phyloP scores from a whole-genome alignment of 2,329 filamentous ascomycete species.

The Chaetomiaceae sp. region DNA sequence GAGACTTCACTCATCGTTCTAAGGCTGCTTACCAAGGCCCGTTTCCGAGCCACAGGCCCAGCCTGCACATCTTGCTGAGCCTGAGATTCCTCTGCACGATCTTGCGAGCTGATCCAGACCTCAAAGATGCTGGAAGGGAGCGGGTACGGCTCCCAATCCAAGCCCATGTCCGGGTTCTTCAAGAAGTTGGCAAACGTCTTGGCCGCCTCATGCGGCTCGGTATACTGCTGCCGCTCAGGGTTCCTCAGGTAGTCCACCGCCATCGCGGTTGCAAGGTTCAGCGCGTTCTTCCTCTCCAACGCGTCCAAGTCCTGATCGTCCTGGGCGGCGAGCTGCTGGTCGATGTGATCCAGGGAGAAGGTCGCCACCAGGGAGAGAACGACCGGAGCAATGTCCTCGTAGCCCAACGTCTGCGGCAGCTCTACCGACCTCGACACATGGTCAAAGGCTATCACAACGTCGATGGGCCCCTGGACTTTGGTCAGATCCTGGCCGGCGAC shows the following conservation, averaged over 20 bases:
- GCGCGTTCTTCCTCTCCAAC: constrained; percentile 44
- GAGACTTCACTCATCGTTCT: neutral
- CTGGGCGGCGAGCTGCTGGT: constrained; percentile 42
- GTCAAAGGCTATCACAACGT: constrained; percentile 53
- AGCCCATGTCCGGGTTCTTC: constrained; percentile 35
- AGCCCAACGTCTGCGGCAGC: constrained; percentile 27
- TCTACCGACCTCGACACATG: constrained; percentile 42
- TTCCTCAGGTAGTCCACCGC: constrained; percentile 38
- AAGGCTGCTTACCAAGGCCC: constrained; percentile 41
- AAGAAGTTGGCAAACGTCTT: constrained; percentile 44
- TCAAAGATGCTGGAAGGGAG: constrained; percentile 49
- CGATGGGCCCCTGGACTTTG: constrained; percentile 38
- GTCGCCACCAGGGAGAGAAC: constrained; percentile 47
- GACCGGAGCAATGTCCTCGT: constrained; percentile 33
- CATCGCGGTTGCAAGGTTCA: constrained; percentile 35
- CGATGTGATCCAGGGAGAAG: constrained; percentile 54
- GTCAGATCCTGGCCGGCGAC: constrained; percentile 37
- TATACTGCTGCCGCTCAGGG: constrained; percentile 34
- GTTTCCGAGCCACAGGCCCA: constrained; percentile 39
- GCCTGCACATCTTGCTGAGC: constrained; percentile 13
- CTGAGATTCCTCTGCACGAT: constrained; percentile 28
- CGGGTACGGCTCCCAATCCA: constrained; percentile 45
- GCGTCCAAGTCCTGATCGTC: constrained; percentile 36
- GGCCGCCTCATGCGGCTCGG: constrained; percentile 45
- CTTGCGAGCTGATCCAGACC: constrained; percentile 40